These are phyloP conservation scores for Coniferiporia sulphurascens DNA, from an alignment of 1,284 basidiomycete species.

Conservation along the genomic window DNA sequence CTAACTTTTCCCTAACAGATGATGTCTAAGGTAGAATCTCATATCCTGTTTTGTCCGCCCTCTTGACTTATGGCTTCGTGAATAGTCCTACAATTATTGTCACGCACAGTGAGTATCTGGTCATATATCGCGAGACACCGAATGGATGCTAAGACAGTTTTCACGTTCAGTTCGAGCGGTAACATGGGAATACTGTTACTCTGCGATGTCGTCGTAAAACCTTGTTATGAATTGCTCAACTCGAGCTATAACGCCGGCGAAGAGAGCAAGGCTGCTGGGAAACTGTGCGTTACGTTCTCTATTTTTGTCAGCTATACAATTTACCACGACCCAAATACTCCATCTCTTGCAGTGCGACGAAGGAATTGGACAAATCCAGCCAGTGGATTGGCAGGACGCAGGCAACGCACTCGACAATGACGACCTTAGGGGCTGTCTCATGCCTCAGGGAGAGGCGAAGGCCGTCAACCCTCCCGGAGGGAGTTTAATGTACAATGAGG, in stretches of 20 bases:
- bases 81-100: slow-evolving; percentile 55
- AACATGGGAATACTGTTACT: slow-evolving; percentile 50
- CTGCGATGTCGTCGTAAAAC: slow-evolving; percentile 55
- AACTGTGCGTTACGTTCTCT: slow-evolving; percentile 27
- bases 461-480: slow-evolving; percentile 29
- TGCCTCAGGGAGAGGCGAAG: slow-evolving; percentile 49
- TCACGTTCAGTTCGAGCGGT: slow-evolving; percentile 40
- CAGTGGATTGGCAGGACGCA: slow-evolving; percentile 56
- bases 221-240: slow-evolving; percentile 44
- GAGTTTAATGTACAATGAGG: slow-evolving; percentile 51
- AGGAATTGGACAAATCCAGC: slow-evolving; percentile 48
- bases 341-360: slow-evolving; percentile 40
- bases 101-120: slow-evolving; percentile 39
- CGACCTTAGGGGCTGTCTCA: slow-evolving; percentile 48
- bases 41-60: background rate
- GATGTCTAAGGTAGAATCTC: slow-evolving; percentile 49
- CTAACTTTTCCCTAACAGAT: slow-evolving; percentile 35
- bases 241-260: slow-evolving; percentile 49
- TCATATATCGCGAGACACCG: background rate
- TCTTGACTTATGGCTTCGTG: background rate
- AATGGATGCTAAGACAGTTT: slow-evolving; percentile 2
- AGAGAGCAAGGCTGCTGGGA: slow-evolving; percentile 39
- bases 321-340: background rate
- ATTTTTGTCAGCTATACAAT: slow-evolving; percentile 19
- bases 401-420: slow-evolving; percentile 45